phyloP scores from a whole-genome alignment of 2,329 filamentous ascomycete genomes.

The Colletotrichum sidae region DNA sequence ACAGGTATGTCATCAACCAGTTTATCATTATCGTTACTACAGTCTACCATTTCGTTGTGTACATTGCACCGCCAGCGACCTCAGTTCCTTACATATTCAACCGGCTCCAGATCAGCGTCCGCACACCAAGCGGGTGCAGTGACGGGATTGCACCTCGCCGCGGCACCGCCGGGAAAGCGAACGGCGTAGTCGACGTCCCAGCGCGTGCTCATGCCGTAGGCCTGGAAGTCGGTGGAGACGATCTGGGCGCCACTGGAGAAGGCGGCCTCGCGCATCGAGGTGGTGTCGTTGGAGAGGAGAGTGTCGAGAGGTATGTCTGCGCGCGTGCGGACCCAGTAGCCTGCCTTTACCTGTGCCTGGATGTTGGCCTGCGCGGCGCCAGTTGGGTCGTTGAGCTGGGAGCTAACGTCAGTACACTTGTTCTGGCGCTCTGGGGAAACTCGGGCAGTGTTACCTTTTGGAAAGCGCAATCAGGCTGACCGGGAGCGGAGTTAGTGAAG shows the following conservation, averaged over 20 bases:
- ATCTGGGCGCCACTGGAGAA: constrained; percentile 61
- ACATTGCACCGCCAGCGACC: neutral
- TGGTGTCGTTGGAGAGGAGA: constrained; percentile 52
- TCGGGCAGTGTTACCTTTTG: constrained; percentile 48
- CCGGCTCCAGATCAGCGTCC: constrained; percentile 39
- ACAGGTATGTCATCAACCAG: neutral
- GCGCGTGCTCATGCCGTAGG: constrained; percentile 57
- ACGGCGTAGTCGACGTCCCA: constrained; percentile 60
- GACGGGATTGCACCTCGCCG: constrained; percentile 49
- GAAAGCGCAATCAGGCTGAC: constrained; percentile 58
- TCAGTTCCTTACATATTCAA: constrained; percentile 38
- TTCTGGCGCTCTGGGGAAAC: neutral
- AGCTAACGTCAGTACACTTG: neutral
- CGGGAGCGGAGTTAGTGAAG: constrained; percentile 61
- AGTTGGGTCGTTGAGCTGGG: constrained; percentile 56
- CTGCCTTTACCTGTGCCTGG: constrained; percentile 55
- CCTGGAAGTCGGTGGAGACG: constrained; percentile 61
- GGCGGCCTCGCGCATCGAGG: constrained; percentile 53
- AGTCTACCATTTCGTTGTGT: neutral
- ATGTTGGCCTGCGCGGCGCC: constrained; percentile 52
- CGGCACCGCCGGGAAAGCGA: constrained; percentile 38
- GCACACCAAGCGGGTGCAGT: constrained; percentile 38
- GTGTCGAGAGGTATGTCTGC: constrained; percentile 59
- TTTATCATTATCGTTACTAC: constrained; percentile 15
- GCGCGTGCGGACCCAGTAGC: constrained; percentile 62